Evolutionary conservation across 306 rosid genomes (phyloP).

Genomic region (Malus sieversii): DNA sequence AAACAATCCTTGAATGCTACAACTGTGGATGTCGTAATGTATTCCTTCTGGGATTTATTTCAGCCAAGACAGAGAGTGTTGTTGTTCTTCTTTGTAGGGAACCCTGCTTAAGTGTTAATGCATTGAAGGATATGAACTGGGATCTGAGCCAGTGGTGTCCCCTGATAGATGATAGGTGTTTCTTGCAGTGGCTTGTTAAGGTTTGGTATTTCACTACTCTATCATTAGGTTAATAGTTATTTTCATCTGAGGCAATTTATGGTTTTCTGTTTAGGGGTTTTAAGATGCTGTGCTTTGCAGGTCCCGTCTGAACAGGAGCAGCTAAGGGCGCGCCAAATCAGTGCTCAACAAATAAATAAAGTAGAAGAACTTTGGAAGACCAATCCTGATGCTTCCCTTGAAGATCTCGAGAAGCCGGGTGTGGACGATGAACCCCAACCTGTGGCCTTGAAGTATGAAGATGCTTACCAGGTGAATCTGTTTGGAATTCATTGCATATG

Average conservation of each 20-base stretch:
- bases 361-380: slow-evolving; percentile 99
- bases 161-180: slow-evolving; percentile 96
- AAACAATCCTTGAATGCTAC: slow-evolving; percentile 98
- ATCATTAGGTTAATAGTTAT: background rate
- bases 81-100: slow-evolving; percentile 98
- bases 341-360: slow-evolving; percentile 98
- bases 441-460: slow-evolving; percentile 90
- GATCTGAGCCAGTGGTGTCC: slow-evolving; percentile 99
- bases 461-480: slow-evolving; percentile 84
- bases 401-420: slow-evolving; percentile 99
- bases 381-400: slow-evolving; percentile 97
- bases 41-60: slow-evolving; percentile 94
- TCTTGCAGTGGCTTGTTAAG: slow-evolving; percentile 99
- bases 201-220: slow-evolving; percentile 27
- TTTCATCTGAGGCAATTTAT: background rate
- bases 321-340: slow-evolving; percentile 98
- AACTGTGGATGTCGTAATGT: slow-evolving; percentile 99
- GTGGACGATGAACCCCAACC: slow-evolving; percentile 99
- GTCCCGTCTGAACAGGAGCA: slow-evolving; percentile 98
- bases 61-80: slow-evolving; percentile 99
- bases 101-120: slow-evolving; percentile 98
- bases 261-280: background rate
- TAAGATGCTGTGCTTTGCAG: slow-evolving; percentile 37
- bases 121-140: slow-evolving; percentile 99
- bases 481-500: slow-evolving; percentile 7